Percentiles rank a stretch among this genome's conserved stretches.
Evolutionary conservation across 1,284 basidiomycete species (phyloP).

Genomic region (Sporisorium graminicola): DNA sequence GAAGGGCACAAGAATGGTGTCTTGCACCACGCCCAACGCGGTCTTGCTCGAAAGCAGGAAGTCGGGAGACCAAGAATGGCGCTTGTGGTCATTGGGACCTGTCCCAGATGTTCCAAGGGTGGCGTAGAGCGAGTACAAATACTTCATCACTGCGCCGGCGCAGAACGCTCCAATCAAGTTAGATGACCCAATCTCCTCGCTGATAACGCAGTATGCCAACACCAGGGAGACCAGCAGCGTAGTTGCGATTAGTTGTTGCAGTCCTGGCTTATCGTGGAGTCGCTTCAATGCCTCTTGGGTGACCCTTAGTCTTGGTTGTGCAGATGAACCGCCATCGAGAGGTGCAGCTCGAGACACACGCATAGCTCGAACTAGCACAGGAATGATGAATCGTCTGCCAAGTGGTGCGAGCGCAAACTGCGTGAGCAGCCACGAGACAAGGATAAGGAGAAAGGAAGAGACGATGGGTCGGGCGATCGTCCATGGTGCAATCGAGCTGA

Average conservation of each 20-base stretch:
- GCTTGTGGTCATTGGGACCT: background rate
- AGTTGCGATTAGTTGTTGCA: slow-evolving; percentile 11
- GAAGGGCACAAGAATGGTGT: slow-evolving; percentile 72
- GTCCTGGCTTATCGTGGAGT: no score
- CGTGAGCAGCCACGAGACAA: slow-evolving; percentile 44
- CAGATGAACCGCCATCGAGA: background rate
- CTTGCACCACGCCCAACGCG: slow-evolving; percentile 14
- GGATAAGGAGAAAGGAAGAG: slow-evolving; percentile 70
- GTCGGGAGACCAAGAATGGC: slow-evolving; percentile 18
- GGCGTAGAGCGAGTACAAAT: slow-evolving; percentile 17
- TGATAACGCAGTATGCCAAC: slow-evolving; percentile 25
- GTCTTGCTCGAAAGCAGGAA: slow-evolving; percentile 10
- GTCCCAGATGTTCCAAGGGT: no score
- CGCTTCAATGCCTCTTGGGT: no score
- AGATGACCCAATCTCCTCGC: slow-evolving; percentile 69
- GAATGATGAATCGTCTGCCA: no score
- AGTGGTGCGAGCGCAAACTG: slow-evolving; percentile 14
- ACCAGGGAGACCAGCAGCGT: slow-evolving; percentile 10
- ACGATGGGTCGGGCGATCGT: slow-evolving; percentile 72
- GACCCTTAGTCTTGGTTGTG: slow-evolving; percentile 2
- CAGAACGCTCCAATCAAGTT: slow-evolving; percentile 72
- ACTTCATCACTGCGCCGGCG: slow-evolving; percentile 66
- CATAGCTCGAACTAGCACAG: no score
- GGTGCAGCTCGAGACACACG: background rate
- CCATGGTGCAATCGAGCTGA: slow-evolving; percentile 62